A percentile compares a stretch with the other conserved stretches of the same genome.
Conservation (phyloP, 2,329 filamentous ascomycete species). For the Beauveria australis region DNA sequence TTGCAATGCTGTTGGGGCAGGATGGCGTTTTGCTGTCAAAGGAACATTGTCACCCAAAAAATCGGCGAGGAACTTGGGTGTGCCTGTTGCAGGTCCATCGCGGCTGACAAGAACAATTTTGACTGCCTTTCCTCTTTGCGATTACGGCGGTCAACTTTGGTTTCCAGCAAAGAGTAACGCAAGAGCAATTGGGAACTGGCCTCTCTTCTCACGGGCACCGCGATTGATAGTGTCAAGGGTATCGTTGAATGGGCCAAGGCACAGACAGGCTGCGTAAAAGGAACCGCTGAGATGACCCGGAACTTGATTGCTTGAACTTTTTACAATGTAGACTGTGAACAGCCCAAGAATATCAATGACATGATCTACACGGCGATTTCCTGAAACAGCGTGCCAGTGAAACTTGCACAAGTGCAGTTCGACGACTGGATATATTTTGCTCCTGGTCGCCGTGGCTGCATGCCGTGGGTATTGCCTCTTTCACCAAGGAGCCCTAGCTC, state of each 20-base stretch:
- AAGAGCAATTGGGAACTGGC: slow-evolving; percentile 5
- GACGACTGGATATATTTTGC: no score
- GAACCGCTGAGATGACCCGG: neutral
- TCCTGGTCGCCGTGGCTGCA: no score
- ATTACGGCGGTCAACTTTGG: slow-evolving; percentile 21
- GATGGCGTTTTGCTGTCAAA: slow-evolving; percentile 20
- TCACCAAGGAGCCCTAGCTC: no score
- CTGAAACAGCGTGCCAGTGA: no score
- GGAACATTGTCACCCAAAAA: slow-evolving; percentile 23
- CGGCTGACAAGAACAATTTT: slow-evolving; percentile 17
- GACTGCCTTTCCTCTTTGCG: slow-evolving; percentile 16
- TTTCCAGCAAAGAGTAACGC: slow-evolving; percentile 28
- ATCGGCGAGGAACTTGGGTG: slow-evolving; percentile 25
- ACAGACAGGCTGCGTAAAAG: neutral
- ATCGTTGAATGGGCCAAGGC: neutral
- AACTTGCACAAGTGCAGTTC: no score
- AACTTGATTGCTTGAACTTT: no score
- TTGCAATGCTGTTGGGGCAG: no score
- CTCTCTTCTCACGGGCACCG: neutral
- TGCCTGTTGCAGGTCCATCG: slow-evolving; percentile 23
- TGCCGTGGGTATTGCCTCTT: neutral
- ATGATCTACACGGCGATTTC: no score
- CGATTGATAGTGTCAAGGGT: neutral
- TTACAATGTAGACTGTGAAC: neutral
- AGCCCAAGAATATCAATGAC: no score